Evolutionary conservation across 1,284 basidiomycete species (phyloP), one percentile per base, ranked within the genome.

Genomic region (Trichosporon sp.): DNA sequence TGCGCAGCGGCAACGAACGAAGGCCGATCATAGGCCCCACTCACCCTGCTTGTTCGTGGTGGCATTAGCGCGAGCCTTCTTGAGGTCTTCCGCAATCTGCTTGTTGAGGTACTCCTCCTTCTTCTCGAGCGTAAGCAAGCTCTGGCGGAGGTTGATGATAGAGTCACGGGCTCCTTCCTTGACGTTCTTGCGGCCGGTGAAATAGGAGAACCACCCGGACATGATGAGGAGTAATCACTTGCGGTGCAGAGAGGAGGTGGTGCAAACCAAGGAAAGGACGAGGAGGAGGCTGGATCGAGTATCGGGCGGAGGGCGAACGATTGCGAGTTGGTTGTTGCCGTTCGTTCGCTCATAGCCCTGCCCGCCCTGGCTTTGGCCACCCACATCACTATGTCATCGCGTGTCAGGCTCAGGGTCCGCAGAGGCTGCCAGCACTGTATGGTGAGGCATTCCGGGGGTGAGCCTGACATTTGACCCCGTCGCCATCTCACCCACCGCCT

Each of bases 81-180:
- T 88, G 73, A 88, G 74, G 78, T 98, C 95, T 68, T 97, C 94
- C 46, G 96, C 93, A 72, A 99, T 93, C 88, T 96, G 95, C 86
- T 92, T 94, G 84, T 91, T 89, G 69, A 98, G 83, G 81, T 92
- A 85, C 81, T 98, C 95, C 83, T 99, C 96, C 85, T 97, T 97
- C 91, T 98, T 99, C 86, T 98, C 94, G 71, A 99, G 88, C 88
- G 97, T 90, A 80, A 95, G 87, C 68, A 95, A 85, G 78, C 94
- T 90, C 81, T 92, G 88, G 73, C 93, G 86, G 71, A 95, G 84
- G 33, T 83, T 84, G 65, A 95, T 89, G 78, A 95, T 95, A 56
- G 93, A 90, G 77, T 93, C 90, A 72, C 91, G 85, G 34, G 91
- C 88, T 34, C 86, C 83, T 79, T 88, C 86, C 78, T 90, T 90